These are phyloP conservation scores for Sarocladium brachiariae DNA, from an alignment of 2,329 filamentous ascomycete species.

Conservation along the genomic window DNA sequence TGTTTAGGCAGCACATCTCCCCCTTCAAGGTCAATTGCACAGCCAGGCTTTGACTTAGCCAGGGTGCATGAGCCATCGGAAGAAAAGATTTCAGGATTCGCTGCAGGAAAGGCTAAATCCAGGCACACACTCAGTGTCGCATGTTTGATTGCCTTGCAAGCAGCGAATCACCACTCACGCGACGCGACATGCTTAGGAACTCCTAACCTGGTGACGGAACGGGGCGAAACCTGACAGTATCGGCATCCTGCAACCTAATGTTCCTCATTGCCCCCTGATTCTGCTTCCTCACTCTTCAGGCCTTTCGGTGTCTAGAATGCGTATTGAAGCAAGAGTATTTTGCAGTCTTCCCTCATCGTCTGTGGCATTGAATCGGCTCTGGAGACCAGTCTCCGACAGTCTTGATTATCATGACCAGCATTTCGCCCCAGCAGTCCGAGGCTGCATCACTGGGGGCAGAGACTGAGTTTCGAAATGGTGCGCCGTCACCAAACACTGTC, in stretches of 20 bases:
- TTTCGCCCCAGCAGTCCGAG: background rate
- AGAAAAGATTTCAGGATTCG: background rate
- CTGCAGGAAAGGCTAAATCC: background rate
- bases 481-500: background rate
- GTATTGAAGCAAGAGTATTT: too few relatives aligned
- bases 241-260: too few relatives aligned
- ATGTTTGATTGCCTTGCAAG: background rate
- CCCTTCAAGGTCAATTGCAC: background rate
- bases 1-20: background rate
- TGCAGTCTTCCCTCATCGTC: too few relatives aligned
- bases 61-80: background rate
- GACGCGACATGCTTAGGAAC: too few relatives aligned
- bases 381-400: background rate
- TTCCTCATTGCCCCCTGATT: background rate
- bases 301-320: too few relatives aligned
- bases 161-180: background rate
- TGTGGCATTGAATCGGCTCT: background rate
- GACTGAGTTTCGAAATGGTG: background rate
- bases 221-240: too few relatives aligned
- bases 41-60: background rate
- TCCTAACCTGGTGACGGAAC: too few relatives aligned
- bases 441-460: background rate
- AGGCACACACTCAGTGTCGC: background rate
- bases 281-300: background rate
- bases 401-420: background rate